Percentiles rank a stretch among this genome's conserved stretches.
These are phyloP conservation scores for Colletotrichum cordylinicola DNA, from an alignment of 2,329 filamentous ascomycete genomes.

Conservation along the genomic window DNA sequence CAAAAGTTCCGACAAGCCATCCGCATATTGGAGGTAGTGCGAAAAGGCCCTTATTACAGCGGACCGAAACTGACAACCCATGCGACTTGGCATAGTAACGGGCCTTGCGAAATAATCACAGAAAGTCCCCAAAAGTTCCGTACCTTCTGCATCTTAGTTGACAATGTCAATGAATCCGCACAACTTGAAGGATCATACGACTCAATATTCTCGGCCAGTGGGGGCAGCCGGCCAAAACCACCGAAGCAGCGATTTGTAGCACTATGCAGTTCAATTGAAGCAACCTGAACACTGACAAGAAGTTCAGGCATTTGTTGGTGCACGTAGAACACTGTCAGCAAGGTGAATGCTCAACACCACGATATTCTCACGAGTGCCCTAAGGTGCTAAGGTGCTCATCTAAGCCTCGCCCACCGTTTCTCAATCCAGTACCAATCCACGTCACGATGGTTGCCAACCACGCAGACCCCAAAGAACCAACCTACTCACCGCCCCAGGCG, in stretches of 20 bases:
- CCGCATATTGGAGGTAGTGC: neutral
- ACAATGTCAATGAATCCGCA: neutral
- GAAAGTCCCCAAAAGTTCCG: neutral
- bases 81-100: neutral
- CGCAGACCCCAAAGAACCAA: neutral
- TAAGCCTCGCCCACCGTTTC: neutral
- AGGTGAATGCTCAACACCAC: neutral
- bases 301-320: neutral
- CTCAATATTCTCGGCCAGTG: neutral
- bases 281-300: neutral
- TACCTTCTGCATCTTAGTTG: neutral
- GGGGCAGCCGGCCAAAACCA: neutral
- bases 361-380: neutral
- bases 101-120: neutral
- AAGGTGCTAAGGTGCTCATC: neutral
- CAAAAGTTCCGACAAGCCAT: neutral
- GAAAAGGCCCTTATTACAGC: neutral
- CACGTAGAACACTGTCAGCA: fast-evolving
- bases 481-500: neutral
- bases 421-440: neutral
- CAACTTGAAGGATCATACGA: neutral
- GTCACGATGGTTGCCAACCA: neutral
- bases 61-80: neutral
- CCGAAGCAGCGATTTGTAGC: neutral
- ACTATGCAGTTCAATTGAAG: neutral